These are phyloP conservation scores for Colletotrichum coccodes DNA, from an alignment of 2,329 filamentous ascomycete species.

Conservation along the genomic window DNA sequence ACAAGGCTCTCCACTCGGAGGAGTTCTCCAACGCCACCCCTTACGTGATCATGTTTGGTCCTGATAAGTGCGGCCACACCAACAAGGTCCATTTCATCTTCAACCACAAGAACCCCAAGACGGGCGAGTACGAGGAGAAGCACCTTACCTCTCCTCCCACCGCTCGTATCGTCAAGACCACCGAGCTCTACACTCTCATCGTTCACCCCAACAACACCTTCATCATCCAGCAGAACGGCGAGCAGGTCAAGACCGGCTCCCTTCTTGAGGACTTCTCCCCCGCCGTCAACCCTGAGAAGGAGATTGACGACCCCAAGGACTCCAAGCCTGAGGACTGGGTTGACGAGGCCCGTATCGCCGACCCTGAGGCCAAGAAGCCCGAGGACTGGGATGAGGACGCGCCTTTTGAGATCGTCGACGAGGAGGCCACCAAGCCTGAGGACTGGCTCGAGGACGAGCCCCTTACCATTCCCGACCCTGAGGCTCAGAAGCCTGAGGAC, in stretches of 20 bases:
- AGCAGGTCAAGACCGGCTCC: slow-evolving; percentile 86
- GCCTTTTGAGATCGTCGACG: slow-evolving; percentile 94
- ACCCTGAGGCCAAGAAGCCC: slow-evolving; percentile 94
- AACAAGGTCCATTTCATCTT: slow-evolving; percentile 99
- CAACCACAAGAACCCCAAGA: slow-evolving; percentile 99
- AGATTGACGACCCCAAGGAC: slow-evolving; percentile 96
- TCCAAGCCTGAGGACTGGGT: slow-evolving; percentile 96
- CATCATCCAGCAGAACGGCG: slow-evolving; percentile 90
- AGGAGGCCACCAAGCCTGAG: slow-evolving; percentile 88
- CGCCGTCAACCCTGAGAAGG: slow-evolving; percentile 90
- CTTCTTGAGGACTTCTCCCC: slow-evolving; percentile 95
- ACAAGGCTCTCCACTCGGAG: slow-evolving; percentile 94
- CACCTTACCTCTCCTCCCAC: slow-evolving; percentile 86
- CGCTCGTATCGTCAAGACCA: slow-evolving; percentile 90
- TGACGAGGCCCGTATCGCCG: slow-evolving; percentile 88
- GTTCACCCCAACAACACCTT: slow-evolving; percentile 97
- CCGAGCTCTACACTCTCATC: slow-evolving; percentile 95
- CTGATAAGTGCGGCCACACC: slow-evolving; percentile 98
- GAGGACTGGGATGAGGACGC: slow-evolving; percentile 99
- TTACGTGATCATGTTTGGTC: slow-evolving; percentile 99
- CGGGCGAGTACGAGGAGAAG: slow-evolving; percentile 99
- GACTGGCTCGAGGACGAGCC: slow-evolving; percentile 97
- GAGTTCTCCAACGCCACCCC: slow-evolving; percentile 98
- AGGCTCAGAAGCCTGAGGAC: slow-evolving; percentile 97
- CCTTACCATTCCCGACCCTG: slow-evolving; percentile 85